phyloP scores from a whole-genome alignment of 1,284 basidiomycete species.

The Omphalotus olearius region DNA sequence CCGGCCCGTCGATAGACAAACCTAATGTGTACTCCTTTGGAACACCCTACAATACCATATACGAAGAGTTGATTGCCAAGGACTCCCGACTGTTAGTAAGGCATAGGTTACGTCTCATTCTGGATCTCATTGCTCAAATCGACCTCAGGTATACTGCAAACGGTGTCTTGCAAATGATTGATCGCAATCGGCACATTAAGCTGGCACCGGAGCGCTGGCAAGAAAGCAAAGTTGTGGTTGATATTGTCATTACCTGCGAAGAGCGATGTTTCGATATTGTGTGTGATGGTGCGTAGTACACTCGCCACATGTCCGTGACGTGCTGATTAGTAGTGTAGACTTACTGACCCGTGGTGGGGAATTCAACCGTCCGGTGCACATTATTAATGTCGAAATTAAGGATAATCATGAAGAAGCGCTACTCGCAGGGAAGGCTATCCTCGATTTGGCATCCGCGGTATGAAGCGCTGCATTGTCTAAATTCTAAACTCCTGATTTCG shows the following conservation, averaged over 20 bases:
- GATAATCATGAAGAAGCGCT: conserved; percentile 99
- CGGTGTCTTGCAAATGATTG: conserved; percentile 95
- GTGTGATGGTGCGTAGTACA: conserved; percentile 76
- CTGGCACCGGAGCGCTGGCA: conserved; percentile 96
- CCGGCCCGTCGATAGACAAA: conserved; percentile 94
- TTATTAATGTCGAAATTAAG: conserved; percentile 99
- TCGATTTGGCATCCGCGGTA: conserved; percentile 90
- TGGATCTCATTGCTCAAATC: conserved; percentile 13
- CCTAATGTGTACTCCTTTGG: conserved; percentile 98
- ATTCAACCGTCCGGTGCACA: conserved; percentile 89
- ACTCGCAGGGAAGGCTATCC: conserved; percentile 92
- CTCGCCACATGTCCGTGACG: neutral
- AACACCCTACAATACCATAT: conserved; percentile 97
- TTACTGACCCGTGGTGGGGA: conserved; percentile 87
- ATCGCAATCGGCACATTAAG: conserved; percentile 93
- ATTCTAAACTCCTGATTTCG: conserved; percentile 6
- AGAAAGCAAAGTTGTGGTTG: conserved; percentile 81
- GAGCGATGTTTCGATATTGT: conserved; percentile 98
- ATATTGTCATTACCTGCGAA: conserved; percentile 98
- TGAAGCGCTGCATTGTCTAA: conserved; percentile 26
- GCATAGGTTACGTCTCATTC: neutral
- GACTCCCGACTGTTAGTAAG: conserved; percentile 77
- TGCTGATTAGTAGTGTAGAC: conserved; percentile 48
- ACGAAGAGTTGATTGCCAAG: conserved; percentile 86
- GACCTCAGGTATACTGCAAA: conserved; percentile 84